phyloP scores from a whole-genome alignment of 306 rosid species.

The Prunus salicina region DNA sequence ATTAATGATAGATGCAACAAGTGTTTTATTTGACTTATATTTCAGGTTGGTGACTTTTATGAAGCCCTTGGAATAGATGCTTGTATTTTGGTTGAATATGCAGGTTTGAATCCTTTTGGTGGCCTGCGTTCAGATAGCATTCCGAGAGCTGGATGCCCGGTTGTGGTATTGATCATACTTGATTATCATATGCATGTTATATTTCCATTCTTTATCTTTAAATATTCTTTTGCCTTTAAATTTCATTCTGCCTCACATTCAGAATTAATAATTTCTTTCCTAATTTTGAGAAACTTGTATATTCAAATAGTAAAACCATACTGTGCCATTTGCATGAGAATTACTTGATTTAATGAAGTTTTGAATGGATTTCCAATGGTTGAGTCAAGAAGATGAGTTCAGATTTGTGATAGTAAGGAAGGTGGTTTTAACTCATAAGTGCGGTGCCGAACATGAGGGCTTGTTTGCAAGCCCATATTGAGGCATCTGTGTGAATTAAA shows the following conservation, averaged over 20 bases:
- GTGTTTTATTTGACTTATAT: not conserved
- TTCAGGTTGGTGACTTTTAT: conserved; percentile 92
- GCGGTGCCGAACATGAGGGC: not conserved
- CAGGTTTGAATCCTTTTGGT: conserved; percentile 92
- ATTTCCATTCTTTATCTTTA: conserved; percentile 11
- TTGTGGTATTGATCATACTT: conserved; percentile 55
- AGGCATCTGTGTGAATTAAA: not conserved
- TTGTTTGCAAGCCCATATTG: not conserved
- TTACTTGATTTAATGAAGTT: not conserved
- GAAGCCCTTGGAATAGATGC: conserved; percentile 94
- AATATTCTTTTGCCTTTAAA: not conserved
- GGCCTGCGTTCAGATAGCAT: conserved; percentile 78
- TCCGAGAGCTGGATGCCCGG: conserved; percentile 97
- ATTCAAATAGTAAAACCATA: not conserved
- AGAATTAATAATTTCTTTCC: conserved; percentile 3
- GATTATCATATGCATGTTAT: conserved; percentile 15
- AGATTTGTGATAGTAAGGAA: not conserved
- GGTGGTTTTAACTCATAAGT: not conserved
- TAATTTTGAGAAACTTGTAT: conserved; percentile 7
- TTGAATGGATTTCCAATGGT: not conserved
- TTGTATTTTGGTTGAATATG: conserved; percentile 84
- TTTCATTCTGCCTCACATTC: not conserved
- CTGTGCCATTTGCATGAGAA: not conserved
- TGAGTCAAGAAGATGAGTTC: not conserved
- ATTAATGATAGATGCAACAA: conserved; percentile 12